Conservation (phyloP, 768 basidiomycete genomes). For the Candolleomyces eurysporus region DNA sequence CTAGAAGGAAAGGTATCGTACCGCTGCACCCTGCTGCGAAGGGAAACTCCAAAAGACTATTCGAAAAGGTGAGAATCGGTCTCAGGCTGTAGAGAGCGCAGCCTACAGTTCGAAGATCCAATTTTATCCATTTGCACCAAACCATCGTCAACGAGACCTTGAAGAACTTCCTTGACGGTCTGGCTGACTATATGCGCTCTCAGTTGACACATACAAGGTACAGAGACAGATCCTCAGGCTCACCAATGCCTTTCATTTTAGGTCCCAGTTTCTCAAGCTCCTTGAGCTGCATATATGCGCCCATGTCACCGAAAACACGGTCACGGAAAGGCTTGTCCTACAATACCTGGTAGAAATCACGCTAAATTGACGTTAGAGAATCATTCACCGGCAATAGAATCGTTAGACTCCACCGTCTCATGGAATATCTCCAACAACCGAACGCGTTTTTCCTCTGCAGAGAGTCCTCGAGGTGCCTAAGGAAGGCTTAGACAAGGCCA, state of each 20-base stretch:
- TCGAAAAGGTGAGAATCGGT: background rate
- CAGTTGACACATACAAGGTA: background rate
- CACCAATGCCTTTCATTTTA: slow-evolving; percentile 91
- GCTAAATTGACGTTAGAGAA: slow-evolving; percentile 38
- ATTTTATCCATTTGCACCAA: slow-evolving; percentile 90
- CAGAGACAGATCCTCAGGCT: background rate
- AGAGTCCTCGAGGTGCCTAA: slow-evolving; percentile 80
- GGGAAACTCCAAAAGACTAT: slow-evolving; percentile 96
- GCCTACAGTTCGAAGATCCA: slow-evolving; percentile 88
- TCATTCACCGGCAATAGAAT: background rate
- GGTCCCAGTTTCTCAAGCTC: slow-evolving; percentile 89
- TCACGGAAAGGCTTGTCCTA: too few relatives aligned
- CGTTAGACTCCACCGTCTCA: slow-evolving; percentile 60
- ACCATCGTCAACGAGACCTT: slow-evolving; percentile 83
- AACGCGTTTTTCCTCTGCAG: slow-evolving; percentile 85
- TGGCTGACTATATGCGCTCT: slow-evolving; percentile 62
- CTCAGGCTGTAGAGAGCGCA: slow-evolving; percentile 12
- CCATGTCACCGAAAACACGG: background rate
- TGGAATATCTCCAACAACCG: slow-evolving; percentile 92
- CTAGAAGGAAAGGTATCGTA: slow-evolving; percentile 26
- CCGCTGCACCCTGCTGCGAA: slow-evolving; percentile 79
- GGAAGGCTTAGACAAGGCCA: too few relatives aligned
- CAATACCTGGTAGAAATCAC: slow-evolving; percentile 59
- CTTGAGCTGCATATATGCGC: slow-evolving; percentile 57
- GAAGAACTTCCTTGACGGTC: slow-evolving; percentile 88